phyloP scores from a whole-genome alignment of 78 protist genomes.

The Creolimax fragrantissima region DNA sequence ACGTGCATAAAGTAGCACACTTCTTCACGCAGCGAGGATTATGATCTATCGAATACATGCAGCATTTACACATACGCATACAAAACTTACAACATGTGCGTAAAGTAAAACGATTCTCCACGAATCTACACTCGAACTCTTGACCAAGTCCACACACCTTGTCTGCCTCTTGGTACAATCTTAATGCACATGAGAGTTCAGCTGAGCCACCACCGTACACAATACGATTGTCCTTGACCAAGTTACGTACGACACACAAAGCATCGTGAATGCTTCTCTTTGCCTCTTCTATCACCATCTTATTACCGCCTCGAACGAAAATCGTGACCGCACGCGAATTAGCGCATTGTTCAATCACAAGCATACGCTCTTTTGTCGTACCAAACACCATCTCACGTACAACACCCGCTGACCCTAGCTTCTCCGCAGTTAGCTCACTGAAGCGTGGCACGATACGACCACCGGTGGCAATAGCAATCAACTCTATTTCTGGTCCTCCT shows the following conservation, averaged over 20 bases:
- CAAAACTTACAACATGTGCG: no score
- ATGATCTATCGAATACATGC: no score
- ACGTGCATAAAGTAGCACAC: neutral
- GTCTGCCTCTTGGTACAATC: constrained; percentile 75
- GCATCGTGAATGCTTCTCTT: constrained; percentile 99
- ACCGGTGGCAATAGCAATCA: constrained; percentile 98
- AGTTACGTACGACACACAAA: constrained; percentile 95
- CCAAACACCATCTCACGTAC: constrained; percentile 94
- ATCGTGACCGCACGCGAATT: constrained; percentile 95
- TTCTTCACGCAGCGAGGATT: no score
- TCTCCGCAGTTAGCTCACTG: constrained; percentile 88
- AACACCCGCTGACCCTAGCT: constrained; percentile 91
- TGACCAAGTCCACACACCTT: constrained; percentile 19
- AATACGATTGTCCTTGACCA: constrained; percentile 90
- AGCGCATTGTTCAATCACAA: constrained; percentile 94
- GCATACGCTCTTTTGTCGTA: constrained; percentile 91
- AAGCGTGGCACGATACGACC: constrained; percentile 99
- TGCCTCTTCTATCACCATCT: constrained; percentile 96
- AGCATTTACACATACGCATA: no score
- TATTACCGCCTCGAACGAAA: constrained; percentile 97
- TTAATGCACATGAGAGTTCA: constrained; percentile 88
- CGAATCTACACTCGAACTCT: no score
- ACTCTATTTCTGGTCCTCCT: constrained; percentile 98
- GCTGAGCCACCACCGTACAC: constrained; percentile 97
- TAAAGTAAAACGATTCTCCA: no score